These are phyloP conservation scores for Carex pumila DNA, from an alignment of 176 grass and related monocot genomes.

Conservation along the genomic window DNA sequence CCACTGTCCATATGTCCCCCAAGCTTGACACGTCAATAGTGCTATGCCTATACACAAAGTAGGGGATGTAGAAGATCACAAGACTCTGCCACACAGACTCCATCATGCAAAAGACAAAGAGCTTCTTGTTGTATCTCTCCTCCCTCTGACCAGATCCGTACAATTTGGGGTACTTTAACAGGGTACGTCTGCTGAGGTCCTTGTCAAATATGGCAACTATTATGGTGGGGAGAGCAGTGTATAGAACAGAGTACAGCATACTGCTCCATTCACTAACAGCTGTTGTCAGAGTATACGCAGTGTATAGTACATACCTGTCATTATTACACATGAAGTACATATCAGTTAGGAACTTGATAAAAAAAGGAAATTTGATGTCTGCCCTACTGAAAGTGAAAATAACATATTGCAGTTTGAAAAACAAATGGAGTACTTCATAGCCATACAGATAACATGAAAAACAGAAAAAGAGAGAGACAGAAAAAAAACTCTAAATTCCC, in stretches of 20 bases:
- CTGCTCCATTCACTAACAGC: constrained; percentile 80
- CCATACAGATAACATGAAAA: neutral
- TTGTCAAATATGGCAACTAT: constrained; percentile 79
- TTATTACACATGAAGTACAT: constrained; percentile 17
- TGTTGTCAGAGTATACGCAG: constrained; percentile 66
- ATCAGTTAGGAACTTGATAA: neutral
- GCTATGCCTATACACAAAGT: constrained; percentile 61
- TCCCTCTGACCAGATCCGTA: constrained; percentile 75
- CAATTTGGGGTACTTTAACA: constrained; percentile 57
- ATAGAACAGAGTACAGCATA: constrained; percentile 74
- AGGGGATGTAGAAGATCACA: constrained; percentile 68
- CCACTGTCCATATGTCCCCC: constrained; percentile 77
- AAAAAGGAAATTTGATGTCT: neutral
- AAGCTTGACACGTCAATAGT: constrained; percentile 65
- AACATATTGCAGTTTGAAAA: neutral
- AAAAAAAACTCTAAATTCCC: neutral
- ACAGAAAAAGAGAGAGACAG: neutral
- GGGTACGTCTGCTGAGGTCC: constrained; percentile 58
- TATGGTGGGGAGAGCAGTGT: constrained; percentile 82
- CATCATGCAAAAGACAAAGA: constrained; percentile 69
- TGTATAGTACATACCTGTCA: constrained; percentile 76
- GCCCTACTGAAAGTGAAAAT: neutral
- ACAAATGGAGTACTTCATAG: neutral
- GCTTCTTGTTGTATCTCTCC: constrained; percentile 61
- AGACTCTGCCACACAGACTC: constrained; percentile 87